Evolutionary conservation across 2,329 filamentous ascomycete genomes (phyloP), one percentile per base, ranked within the genome.

Genomic region (Ophiostoma piceae): DNA sequence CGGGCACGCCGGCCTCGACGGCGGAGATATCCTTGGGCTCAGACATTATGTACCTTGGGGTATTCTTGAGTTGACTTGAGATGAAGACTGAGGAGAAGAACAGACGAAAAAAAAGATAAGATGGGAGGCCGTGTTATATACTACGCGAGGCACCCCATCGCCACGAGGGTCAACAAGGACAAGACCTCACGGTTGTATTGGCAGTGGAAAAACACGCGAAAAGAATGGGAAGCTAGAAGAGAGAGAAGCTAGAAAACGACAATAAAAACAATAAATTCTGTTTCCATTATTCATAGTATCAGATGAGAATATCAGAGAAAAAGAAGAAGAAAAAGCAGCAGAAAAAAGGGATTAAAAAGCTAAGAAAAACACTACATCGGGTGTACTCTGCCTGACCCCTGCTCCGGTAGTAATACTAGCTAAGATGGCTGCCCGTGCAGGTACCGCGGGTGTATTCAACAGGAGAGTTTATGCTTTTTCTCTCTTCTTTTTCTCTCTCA

Each of bases 261-360:
- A 60, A 60, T 32, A 60, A 60, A 22, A 14, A 14, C 5, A 14
- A 29, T 32, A 62, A 16, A 32, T 16, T 12, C 12, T 8, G 14
- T 62, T 62, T 62, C 12, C n/a, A 66, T 66, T 66, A 66, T 29
- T 57, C 51, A 57, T 57, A 57, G 5, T n/a, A 65, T 37, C 29
- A 35, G 26, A 35, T 29, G 26, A n/a, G 26, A 29, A 35, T 35
- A 35, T 35, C 35, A 8, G 35, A 35, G 35, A 35, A 35, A 35
- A 6, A 2, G 4, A 1, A 35, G 35, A 35, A 3, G 8, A 35
- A 35, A 35, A 8, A 35, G 5, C 2, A 35, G 35, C 1, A 35
- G 35, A 35, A 35, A 8, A 35, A 35, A 5, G 5, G 5, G 35
- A 35, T 1, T 2, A 35, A 35, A 5, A 35, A 35, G 3, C 4